phyloP scores from a whole-genome alignment of 176 grass and related monocot species.

The Oryza coarctata region DNA sequence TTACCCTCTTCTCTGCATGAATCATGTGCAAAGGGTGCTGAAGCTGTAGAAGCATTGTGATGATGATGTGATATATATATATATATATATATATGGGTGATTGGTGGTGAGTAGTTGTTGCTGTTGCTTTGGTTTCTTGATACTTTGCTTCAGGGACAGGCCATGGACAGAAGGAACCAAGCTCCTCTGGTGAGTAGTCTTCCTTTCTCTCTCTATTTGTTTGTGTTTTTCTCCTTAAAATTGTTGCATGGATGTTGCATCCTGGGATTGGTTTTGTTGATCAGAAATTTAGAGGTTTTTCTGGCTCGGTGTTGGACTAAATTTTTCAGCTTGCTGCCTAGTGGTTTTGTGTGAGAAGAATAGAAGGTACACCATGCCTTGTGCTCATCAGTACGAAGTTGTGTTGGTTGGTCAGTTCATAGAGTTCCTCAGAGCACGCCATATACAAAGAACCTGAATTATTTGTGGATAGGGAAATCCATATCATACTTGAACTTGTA shows the following conservation, averaged over 20 bases:
- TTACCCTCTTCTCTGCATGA: background rate
- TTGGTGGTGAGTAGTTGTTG: background rate
- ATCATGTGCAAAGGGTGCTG: background rate
- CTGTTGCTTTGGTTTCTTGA: constrained; percentile 18
- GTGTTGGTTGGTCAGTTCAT: background rate
- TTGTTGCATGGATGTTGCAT: background rate
- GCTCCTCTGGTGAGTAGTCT: constrained; percentile 63
- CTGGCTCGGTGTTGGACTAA: background rate
- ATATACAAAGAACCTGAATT: background rate
- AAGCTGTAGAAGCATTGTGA: background rate
- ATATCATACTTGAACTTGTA: background rate
- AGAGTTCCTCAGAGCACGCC: background rate
- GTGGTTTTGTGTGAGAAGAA: background rate
- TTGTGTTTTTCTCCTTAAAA: background rate
- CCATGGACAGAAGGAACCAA: constrained; percentile 55
- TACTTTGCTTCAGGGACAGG: constrained; percentile 31
- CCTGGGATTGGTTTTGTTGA: background rate
- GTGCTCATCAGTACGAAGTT: background rate
- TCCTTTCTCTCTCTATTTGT: background rate
- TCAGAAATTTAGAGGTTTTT: background rate
- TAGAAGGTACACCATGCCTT: background rate
- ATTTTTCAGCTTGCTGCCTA: background rate
- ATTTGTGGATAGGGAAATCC: background rate
- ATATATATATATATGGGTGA: background rate
- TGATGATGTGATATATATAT: constrained; percentile 27